Percentiles rank a stretch among this genome's conserved stretches.
Evolutionary conservation across 2,329 filamentous ascomycete genomes (phyloP).

Genomic region (Xylaria sp.): DNA sequence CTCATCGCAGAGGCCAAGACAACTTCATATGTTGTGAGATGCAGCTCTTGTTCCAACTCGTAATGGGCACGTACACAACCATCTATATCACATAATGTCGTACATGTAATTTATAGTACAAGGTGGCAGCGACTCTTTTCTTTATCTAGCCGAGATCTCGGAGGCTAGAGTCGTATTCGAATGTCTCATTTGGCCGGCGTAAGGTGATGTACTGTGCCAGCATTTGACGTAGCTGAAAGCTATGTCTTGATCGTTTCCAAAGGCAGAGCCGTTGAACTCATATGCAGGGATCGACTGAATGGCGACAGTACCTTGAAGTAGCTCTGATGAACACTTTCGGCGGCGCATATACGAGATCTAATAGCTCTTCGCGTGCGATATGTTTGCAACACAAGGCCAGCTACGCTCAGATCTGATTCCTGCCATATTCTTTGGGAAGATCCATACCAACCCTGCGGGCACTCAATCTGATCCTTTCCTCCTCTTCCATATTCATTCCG

Average conservation of each 20-base stretch:
- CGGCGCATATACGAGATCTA: background rate
- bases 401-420: slow-evolving; percentile 19
- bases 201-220: background rate
- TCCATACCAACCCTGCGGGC: slow-evolving; percentile 92
- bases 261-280: background rate
- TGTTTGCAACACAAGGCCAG: background rate
- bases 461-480: slow-evolving; percentile 85
- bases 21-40: background rate
- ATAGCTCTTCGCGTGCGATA: background rate
- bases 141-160: background rate
- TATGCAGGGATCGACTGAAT: background rate
- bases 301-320: background rate
- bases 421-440: slow-evolving; percentile 72
- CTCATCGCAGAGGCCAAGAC: background rate
- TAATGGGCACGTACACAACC: background rate
- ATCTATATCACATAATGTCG: slow-evolving; percentile 7
- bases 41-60: background rate
- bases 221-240: too few species aligned
- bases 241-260: background rate
- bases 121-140: background rate
- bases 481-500: slow-evolving; percentile 85
- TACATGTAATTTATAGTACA: slow-evolving; percentile 13
- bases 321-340: background rate
- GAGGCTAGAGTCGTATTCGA: background rate
- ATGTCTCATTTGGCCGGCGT: background rate